Base-by-base conservation (phyloP, 2,329 filamentous ascomycete genomes). In the Paecilomyces formosus region DNA sequence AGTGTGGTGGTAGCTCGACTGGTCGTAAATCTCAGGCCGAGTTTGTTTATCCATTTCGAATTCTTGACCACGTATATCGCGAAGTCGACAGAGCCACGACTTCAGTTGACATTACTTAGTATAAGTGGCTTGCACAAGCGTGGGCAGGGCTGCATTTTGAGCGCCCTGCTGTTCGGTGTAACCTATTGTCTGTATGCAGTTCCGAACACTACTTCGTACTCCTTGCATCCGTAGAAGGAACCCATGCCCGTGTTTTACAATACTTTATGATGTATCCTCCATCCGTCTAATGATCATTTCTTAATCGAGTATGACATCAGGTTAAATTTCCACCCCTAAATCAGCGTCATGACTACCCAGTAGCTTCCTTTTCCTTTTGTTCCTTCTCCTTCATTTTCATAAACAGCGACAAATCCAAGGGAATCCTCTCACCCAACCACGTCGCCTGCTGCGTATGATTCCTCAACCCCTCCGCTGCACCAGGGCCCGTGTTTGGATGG, bases 401-500 rank as follows among this genome's bases (percentile, higher is more conserved):
- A 28, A 79, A 75, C 2, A 74, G 0, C 31, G 69, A 63, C 62
- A 77, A 61, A 67, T 78, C 76, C 62, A 79, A 65, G 24, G 76
- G 76, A 56, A 79, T 68, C n/a, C 68, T 65, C n/a, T 79, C 75
- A 4, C 77, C 76, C 63, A 79, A 61, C 76, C 77, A 79, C 12
- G 70, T 72, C 62, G 77, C 77, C 22, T 75, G 67, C 60, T 76
- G 72, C 26, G 76, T 75, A 66, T 80, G 74, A 65, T 79, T 75
- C 53, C 82, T 75, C 30, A 31, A 13, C 59, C 78, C 68, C 59
- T 82, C 79, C 49, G 86, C 81, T n/a, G 82, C 79, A 7, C 65
- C 54, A 6, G 68, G 63, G 1, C 63, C 59, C 0, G 88, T 92
- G 68, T 96, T 96, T 0, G 92, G 91, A 72, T 96, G 92, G 1